Conservation (phyloP, 192 early-diverging fungal genomes). For the Thoreauomyces humboldtii region DNA sequence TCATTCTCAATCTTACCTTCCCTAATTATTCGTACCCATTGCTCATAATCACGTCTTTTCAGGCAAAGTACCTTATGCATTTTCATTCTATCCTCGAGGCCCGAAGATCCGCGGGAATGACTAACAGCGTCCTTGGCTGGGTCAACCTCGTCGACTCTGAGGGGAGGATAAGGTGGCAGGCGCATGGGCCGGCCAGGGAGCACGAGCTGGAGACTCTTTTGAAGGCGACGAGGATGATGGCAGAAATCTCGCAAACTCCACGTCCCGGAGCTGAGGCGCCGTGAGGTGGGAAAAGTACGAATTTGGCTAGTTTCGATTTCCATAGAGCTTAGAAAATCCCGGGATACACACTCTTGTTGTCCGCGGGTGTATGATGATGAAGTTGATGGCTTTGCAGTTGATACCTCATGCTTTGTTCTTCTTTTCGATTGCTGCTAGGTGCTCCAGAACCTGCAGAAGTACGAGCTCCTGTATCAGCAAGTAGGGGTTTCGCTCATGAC, state of each 20-base stretch:
- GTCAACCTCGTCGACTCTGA: constrained; percentile 44
- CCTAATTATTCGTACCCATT: background rate
- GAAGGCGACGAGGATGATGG: background rate
- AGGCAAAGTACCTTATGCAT: constrained; percentile 39
- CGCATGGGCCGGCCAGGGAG: constrained; percentile 45
- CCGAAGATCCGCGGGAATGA: constrained; percentile 36
- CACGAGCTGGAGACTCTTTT: constrained; percentile 29
- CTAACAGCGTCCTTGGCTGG: constrained; percentile 49
- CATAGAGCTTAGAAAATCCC: no score
- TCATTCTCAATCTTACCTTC: background rate
- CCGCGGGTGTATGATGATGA: no score
- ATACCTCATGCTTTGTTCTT: no score
- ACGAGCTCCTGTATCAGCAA: background rate
- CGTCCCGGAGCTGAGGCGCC: no score
- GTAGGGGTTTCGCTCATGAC: background rate
- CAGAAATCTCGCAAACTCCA: no score
- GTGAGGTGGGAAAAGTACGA: no score
- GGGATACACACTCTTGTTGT: no score
- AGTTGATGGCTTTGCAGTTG: no score
- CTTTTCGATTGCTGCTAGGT: constrained; percentile 1
- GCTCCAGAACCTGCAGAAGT: background rate
- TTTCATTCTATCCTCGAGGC: constrained; percentile 31
- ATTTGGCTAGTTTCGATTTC: no score
- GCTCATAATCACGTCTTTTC: background rate
- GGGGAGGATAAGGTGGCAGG: constrained; percentile 45